A percentile compares a stretch with the other conserved stretches of the same genome.
These are phyloP conservation scores for Kodamaea ohmeri DNA, from an alignment of 1,139 yeast species.

Conservation along the genomic window DNA sequence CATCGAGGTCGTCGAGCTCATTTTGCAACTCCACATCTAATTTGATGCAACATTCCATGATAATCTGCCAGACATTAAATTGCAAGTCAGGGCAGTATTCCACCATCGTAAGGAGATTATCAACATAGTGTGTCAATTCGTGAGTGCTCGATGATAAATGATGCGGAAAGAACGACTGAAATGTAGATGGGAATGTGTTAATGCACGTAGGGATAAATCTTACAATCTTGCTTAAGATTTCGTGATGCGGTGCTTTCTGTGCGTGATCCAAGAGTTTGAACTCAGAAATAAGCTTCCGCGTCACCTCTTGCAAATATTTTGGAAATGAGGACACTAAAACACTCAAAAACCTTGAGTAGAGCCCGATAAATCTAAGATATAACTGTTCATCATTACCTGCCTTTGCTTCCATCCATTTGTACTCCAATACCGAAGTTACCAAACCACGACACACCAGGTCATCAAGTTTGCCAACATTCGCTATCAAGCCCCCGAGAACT, in stretches of 20 bases:
- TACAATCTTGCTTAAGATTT: conserved; percentile 59
- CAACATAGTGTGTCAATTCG: conserved; percentile 60
- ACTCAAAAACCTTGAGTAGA: conserved; percentile 66
- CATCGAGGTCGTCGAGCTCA: conserved; percentile 75
- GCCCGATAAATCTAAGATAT: conserved; percentile 37
- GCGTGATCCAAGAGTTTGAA: conserved; percentile 33
- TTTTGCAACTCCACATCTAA: conserved; percentile 93
- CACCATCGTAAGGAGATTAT: conserved; percentile 57
- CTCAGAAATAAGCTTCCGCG: conserved; percentile 59
- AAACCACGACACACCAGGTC: conserved; percentile 33
- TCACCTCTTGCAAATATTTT: conserved; percentile 85
- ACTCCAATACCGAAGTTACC: conserved; percentile 36
- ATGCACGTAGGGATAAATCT: conserved; percentile 80
- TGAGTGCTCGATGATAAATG: conserved; percentile 57
- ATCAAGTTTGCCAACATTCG: conserved; percentile 41
- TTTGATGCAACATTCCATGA: conserved; percentile 77
- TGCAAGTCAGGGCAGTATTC: conserved; percentile 74
- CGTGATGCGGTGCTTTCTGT: conserved; percentile 52
- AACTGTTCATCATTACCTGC: conserved; percentile 16
- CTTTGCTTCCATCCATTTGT: conserved; percentile 54
- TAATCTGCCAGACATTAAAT: conserved; percentile 72
- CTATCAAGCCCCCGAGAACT: conserved; percentile 33
- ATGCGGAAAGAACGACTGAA: conserved; percentile 72
- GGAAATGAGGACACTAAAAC: conserved; percentile 85
- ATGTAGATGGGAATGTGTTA: conserved; percentile 56